These are phyloP conservation scores for Colletotrichum nymphaeae DNA, from an alignment of 2,329 filamentous ascomycete genomes.

Conservation along the genomic window DNA sequence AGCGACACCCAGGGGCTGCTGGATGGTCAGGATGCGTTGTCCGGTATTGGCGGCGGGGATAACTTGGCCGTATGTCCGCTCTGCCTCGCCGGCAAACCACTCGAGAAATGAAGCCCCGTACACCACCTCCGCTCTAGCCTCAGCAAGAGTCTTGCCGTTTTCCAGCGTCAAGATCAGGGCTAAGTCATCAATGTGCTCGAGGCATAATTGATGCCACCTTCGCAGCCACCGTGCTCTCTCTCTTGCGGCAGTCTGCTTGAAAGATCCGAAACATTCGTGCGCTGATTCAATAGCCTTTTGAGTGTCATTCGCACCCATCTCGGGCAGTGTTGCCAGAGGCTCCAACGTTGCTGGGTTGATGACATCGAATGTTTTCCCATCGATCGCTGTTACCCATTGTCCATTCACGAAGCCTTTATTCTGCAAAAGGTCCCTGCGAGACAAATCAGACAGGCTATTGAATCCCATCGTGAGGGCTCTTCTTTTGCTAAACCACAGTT, in stretches of 20 bases:
- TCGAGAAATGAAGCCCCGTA: conserved; percentile 72
- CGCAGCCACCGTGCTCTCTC: conserved; percentile 69
- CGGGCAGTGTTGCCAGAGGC: no score
- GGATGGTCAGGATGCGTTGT: conserved; percentile 69
- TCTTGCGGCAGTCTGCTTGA: conserved; percentile 69
- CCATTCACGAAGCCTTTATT: no score
- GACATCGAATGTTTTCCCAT: no score
- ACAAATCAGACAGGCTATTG: no score
- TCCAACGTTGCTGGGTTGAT: no score
- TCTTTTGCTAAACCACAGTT: no score
- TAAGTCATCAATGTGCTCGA: conserved; percentile 74
- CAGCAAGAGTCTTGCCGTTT: conserved; percentile 76
- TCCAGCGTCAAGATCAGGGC: conserved; percentile 77
- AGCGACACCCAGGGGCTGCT: conserved; percentile 82
- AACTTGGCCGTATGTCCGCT: conserved; percentile 67
- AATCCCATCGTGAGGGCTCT: no score
- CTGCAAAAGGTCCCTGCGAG: no score
- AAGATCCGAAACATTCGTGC: conserved; percentile 69
- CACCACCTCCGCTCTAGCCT: conserved; percentile 66
- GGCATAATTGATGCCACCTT: conserved; percentile 75
- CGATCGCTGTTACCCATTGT: no score
- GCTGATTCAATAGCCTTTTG: no score
- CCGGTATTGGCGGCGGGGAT: conserved; percentile 69
- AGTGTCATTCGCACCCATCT: no score
- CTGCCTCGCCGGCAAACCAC: conserved; percentile 74